Conservation (phyloP, 805 yeast genomes). For the Candida easanensis region DNA sequence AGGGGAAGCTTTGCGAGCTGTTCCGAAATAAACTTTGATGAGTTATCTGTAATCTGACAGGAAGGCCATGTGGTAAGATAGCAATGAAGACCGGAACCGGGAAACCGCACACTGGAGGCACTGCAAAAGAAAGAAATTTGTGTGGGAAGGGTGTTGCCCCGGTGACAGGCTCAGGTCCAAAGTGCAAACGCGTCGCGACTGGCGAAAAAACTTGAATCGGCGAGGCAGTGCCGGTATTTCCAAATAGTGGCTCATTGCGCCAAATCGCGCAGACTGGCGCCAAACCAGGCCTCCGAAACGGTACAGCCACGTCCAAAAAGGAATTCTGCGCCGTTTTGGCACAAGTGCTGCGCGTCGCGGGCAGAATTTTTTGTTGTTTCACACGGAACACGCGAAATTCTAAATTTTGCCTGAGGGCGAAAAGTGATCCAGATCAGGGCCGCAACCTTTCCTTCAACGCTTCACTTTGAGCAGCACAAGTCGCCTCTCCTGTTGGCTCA, state of each 20-base stretch:
- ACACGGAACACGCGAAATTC: conserved; percentile 4
- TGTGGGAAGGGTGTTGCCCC: no score
- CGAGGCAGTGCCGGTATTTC: neutral
- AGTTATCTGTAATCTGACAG: no score
- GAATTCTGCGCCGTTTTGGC: neutral
- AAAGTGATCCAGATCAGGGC: conserved; percentile 15
- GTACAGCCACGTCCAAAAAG: neutral
- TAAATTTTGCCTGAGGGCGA: conserved; percentile 7
- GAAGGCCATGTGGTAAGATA: no score
- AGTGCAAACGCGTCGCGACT: neutral
- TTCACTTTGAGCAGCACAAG: neutral
- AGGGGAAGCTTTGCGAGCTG: no score
- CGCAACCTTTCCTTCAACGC: conserved; percentile 9
- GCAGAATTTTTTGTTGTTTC: conserved; percentile 2
- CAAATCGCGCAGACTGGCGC: neutral
- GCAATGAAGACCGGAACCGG: no score
- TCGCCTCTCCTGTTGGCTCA: neutral
- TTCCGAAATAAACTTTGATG: no score
- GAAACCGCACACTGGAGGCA: no score
- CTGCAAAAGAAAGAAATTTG: no score
- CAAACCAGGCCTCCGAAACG: neutral
- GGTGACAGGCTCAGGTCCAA: no score
- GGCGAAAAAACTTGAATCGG: neutral
- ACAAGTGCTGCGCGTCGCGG: neutral
- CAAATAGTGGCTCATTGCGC: neutral